These are phyloP conservation scores for Thecaphora frezii DNA, from an alignment of 1,284 basidiomycete genomes.

Conservation along the genomic window DNA sequence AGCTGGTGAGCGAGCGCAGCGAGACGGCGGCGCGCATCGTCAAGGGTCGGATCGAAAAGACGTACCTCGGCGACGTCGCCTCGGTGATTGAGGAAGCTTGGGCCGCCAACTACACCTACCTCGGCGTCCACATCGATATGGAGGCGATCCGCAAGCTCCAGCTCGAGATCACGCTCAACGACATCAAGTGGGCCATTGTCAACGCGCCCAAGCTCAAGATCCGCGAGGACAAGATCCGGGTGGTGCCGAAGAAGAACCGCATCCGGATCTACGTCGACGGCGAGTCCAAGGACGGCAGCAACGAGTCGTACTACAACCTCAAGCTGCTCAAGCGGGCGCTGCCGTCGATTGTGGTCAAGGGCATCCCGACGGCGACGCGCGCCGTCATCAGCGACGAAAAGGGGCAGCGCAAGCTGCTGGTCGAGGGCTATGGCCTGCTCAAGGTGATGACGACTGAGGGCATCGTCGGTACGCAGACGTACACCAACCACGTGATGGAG, in stretches of 20 bases:
- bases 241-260: slow-evolving; percentile 67
- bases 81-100: slow-evolving; percentile 93
- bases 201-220: slow-evolving; percentile 87
- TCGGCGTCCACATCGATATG: slow-evolving; percentile 89
- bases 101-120: slow-evolving; percentile 87
- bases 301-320: slow-evolving; percentile 51
- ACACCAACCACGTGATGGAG: slow-evolving; percentile 97
- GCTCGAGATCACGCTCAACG: slow-evolving; percentile 89
- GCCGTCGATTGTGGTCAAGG: slow-evolving; percentile 54
- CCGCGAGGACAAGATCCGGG: slow-evolving; percentile 67
- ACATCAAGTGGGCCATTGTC: slow-evolving; percentile 89
- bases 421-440: slow-evolving; percentile 89
- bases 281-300: slow-evolving; percentile 70
- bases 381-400: slow-evolving; percentile 58
- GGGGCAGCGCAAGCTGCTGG: slow-evolving; percentile 52
- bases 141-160: slow-evolving; percentile 87
- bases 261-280: slow-evolving; percentile 80
- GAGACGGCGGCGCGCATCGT: slow-evolving; percentile 92
- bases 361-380: slow-evolving; percentile 49
- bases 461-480: slow-evolving; percentile 86
- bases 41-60: slow-evolving; percentile 94
- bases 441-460: slow-evolving; percentile 98
- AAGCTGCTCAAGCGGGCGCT: slow-evolving; percentile 56
- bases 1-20: slow-evolving; percentile 72
- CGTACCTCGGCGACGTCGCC: slow-evolving; percentile 88